These are phyloP conservation scores for Aspergillus sp. DNA, from an alignment of 2,329 filamentous ascomycete species.

Conservation along the genomic window DNA sequence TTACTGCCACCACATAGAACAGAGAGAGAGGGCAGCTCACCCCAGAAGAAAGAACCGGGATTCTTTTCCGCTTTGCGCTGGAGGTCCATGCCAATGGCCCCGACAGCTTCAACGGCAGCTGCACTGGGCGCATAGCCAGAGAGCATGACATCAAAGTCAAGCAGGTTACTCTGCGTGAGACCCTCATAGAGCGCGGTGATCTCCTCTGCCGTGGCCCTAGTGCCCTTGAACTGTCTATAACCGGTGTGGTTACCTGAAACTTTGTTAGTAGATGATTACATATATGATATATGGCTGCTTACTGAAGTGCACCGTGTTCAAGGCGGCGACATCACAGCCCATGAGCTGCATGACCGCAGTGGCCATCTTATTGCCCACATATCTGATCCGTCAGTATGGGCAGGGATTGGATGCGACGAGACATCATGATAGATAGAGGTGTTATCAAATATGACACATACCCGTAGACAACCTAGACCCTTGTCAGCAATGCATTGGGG, in stretches of 20 bases:
- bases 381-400: constrained; percentile 55
- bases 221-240: constrained; percentile 85
- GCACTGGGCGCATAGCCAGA: constrained; percentile 93
- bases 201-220: constrained; percentile 75
- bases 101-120: constrained; percentile 78
- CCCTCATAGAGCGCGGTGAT: constrained; percentile 83
- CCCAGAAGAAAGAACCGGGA: constrained; percentile 87
- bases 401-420: neutral
- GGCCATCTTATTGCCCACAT: constrained; percentile 97
- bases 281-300: constrained; percentile 38
- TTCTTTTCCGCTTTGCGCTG: constrained; percentile 63
- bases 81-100: constrained; percentile 78
- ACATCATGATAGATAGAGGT: neutral
- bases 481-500: constrained; percentile 5
- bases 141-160: constrained; percentile 90
- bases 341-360: constrained; percentile 91
- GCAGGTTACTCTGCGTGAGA: constrained; percentile 77
- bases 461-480: constrained; percentile 38
- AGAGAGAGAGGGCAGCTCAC: constrained; percentile 38
- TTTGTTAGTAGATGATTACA: neutral
- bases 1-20: neutral
- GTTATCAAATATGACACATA: constrained; percentile 19
- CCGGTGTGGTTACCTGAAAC: constrained; percentile 85
- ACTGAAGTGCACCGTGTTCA: constrained; percentile 99
- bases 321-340: constrained; percentile 87